These are phyloP conservation scores for Tilletia horrida DNA, from an alignment of 1,284 basidiomycete species.

Conservation along the genomic window DNA sequence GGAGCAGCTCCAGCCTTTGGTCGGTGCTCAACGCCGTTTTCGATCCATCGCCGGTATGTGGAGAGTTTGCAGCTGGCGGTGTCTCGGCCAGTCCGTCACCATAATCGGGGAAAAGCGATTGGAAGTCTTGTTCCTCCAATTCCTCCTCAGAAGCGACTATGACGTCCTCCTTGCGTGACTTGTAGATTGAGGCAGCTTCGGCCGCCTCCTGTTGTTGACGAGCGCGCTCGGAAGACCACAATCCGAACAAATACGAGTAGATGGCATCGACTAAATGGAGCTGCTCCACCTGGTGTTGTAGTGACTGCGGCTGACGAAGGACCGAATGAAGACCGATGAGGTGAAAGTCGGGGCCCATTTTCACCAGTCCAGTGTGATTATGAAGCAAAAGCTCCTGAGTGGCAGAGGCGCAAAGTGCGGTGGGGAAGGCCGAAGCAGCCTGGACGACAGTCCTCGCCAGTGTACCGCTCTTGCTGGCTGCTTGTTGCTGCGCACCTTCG, in stretches of 20 bases:
- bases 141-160: constrained; percentile 67
- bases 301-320: background rate
- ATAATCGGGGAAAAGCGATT: constrained; percentile 77
- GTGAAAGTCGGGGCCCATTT: background rate
- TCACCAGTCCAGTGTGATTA: background rate
- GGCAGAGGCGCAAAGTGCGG: constrained; percentile 32
- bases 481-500: constrained; percentile 34
- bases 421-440: constrained; percentile 48
- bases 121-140: constrained; percentile 72
- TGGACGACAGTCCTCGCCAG: constrained; percentile 36
- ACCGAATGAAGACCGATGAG: constrained; percentile 3
- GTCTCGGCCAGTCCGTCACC: constrained; percentile 58
- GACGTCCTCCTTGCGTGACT: constrained; percentile 65
- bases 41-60: background rate
- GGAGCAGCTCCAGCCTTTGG: background rate
- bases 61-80: background rate
- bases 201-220: constrained; percentile 66
- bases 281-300: background rate
- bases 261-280: constrained; percentile 1
- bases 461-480: constrained; percentile 22
- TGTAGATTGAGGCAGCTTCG: constrained; percentile 64
- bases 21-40: background rate
- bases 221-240: constrained; percentile 60
- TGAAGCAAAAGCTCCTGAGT: constrained; percentile 20
- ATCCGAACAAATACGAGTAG: background rate